Base-by-base conservation (phyloP, 2,329 filamentous ascomycete genomes). In the Fusarium veterinarium region DNA sequence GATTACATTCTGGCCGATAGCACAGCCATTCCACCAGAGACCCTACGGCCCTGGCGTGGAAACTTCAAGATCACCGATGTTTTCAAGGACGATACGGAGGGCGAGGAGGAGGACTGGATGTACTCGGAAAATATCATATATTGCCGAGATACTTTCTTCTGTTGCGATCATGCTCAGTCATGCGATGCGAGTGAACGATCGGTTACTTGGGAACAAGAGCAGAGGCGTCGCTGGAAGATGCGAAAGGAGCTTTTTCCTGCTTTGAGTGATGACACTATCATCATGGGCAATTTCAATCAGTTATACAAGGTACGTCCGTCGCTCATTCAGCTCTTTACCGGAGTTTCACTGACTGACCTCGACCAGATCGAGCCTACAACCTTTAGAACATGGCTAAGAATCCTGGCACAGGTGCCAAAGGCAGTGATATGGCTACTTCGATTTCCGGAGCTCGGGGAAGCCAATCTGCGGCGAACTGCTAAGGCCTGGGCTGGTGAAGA, bases 101-200 rank as follows among this genome's bases (percentile, higher is more conserved):
- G 90, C 53, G 89, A 92, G 5, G 85, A 87, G 2, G 92, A 94
- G 37, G 89, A 93, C 67, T 99, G 96, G 96, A 90, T 99, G 40
- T 99, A 99, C 79, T 94, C 93, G 5, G 96, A 99, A 81, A 99
- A 98, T 79, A 93, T 99, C 71, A 93, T 99, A 59, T 99, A 95
- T 81, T 97, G 94, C 60, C 90, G 92, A 12, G 93, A 98, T 77
- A 98, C 95, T 0, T 99, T 99, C 83, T 99, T 99, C 85, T 99
- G 96, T 80, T 98, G 96, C 78, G 96, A 99, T 75, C 96, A 99
- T 81, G 90, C 93, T 53, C 95, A 98, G 81, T 98, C 95, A 62
- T 94, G 94, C 23, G 93, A 95, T 76, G 86, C 89, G 0, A 84
- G 88, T 66, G 93, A 94, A 70, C 87, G 85, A 46, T 85, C 86